A percentile compares a stretch with the other conserved stretches of the same genome.
Evolutionary conservation across 345 rosid genomes (phyloP).

Genomic region (Ceriops zippeliana): DNA sequence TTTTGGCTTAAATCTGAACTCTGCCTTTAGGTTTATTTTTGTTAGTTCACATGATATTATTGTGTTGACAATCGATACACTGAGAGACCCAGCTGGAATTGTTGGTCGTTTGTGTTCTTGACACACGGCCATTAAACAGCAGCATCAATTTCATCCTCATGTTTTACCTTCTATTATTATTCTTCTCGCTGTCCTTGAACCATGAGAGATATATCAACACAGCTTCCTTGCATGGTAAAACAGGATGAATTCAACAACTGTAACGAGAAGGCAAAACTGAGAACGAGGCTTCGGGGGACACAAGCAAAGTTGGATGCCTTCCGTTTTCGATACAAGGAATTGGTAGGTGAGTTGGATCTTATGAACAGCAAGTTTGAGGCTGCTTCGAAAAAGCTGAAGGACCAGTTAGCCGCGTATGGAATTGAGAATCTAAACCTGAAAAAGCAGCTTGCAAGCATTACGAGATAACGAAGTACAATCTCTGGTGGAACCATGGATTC

Average conservation of each 20-base stretch:
- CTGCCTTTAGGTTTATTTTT: too few relatives aligned
- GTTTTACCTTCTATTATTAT: background rate
- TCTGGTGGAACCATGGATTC: too few relatives aligned
- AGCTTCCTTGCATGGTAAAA: conserved; percentile 40
- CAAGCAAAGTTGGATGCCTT: conserved; percentile 66
- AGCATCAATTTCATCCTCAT: too few relatives aligned
- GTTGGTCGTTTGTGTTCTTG: too few relatives aligned
- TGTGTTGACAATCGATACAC: too few relatives aligned
- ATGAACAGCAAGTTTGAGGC: conserved; percentile 64
- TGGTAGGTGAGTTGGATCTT: conserved; percentile 40
- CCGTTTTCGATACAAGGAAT: conserved; percentile 41
- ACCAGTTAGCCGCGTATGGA: conserved; percentile 48
- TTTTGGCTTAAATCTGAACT: too few relatives aligned
- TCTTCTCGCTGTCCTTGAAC: background rate
- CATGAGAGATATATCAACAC: too few relatives aligned
- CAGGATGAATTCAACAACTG: background rate
- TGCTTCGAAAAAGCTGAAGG: conserved; percentile 65
- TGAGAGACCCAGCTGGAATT: too few relatives aligned
- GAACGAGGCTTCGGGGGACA: conserved; percentile 64
- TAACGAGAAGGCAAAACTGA: conserved; percentile 59
- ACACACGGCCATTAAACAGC: too few relatives aligned
- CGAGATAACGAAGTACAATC: conserved; percentile 6
- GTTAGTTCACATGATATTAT: too few relatives aligned
- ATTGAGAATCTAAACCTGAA: conserved; percentile 58
- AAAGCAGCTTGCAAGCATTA: conserved; percentile 59